Conservation (phyloP, 306 rosid species). For the Vigna mungo region DNA sequence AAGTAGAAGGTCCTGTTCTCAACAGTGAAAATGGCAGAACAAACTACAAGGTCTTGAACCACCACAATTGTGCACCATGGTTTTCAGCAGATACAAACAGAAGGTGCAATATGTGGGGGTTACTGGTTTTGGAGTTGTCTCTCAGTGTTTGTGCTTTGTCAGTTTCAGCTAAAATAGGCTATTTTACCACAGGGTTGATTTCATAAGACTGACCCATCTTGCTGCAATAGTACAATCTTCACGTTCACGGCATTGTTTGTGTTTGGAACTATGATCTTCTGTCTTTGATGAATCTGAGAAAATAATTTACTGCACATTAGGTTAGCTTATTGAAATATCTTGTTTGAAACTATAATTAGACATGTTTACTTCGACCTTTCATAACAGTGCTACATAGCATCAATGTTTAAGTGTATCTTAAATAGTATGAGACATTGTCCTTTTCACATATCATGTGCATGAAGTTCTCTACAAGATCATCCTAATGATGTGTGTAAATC, state of each 20-base stretch:
- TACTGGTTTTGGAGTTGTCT: conserved; percentile 21
- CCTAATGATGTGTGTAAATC: conserved; percentile 13
- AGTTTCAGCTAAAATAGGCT: conserved; percentile 27
- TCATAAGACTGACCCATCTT: conserved; percentile 37
- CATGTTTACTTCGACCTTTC: conserved; percentile 12
- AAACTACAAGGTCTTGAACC: neutral
- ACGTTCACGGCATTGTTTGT: conserved; percentile 36
- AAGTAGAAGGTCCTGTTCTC: neutral
- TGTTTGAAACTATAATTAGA: neutral
- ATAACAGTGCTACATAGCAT: neutral
- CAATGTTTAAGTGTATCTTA: neutral
- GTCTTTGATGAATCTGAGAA: conserved; percentile 31
- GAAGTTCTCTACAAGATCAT: conserved; percentile 16
- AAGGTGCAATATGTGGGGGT: conserved; percentile 36
- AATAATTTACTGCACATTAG: conserved; percentile 16
- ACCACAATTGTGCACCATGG: neutral
- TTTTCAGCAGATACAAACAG: conserved; percentile 4
- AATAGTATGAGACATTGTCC: conserved; percentile 18
- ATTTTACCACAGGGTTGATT: conserved; percentile 9
- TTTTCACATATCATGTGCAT: neutral
- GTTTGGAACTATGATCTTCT: conserved; percentile 20
- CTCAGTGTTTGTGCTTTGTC: conserved; percentile 22
- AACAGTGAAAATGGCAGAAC: conserved; percentile 26
- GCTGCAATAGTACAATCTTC: conserved; percentile 30
- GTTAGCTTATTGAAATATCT: neutral